These are phyloP conservation scores for Candida sphagnicola DNA, from an alignment of 805 yeast genomes.

Conservation along the genomic window DNA sequence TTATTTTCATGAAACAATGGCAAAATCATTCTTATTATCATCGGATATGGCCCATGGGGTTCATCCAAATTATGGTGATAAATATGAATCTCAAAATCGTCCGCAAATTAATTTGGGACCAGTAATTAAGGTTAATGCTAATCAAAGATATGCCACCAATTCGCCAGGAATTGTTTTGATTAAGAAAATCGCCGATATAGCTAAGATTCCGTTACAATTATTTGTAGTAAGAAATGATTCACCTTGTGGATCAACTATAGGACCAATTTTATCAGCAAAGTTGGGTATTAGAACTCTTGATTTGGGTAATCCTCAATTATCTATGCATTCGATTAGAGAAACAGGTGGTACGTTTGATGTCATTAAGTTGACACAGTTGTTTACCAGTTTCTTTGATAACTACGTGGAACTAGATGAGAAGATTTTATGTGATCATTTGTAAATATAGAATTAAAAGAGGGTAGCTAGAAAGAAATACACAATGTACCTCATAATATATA, in stretches of 20 bases:
- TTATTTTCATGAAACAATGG: slow-evolving; percentile 50
- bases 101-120: slow-evolving; percentile 89
- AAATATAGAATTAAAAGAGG: no score
- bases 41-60: slow-evolving; percentile 98
- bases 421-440: slow-evolving; percentile 19
- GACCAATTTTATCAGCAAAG: slow-evolving; percentile 86
- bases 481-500: no score
- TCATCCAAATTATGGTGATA: slow-evolving; percentile 82
- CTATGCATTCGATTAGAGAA: slow-evolving; percentile 93
- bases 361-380: slow-evolving; percentile 55
- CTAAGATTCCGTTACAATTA: slow-evolving; percentile 78
- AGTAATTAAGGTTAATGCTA: slow-evolving; percentile 89
- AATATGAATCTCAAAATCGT: slow-evolving; percentile 73
- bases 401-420: slow-evolving; percentile 25
- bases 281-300: slow-evolving; percentile 86
- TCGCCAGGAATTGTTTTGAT: slow-evolving; percentile 81
- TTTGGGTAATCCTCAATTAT: slow-evolving; percentile 85
- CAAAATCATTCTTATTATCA: slow-evolving; percentile 82
- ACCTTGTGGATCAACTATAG: slow-evolving; percentile 95
- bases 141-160: slow-evolving; percentile 93
- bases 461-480: no score
- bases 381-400: slow-evolving; percentile 53
- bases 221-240: slow-evolving; percentile 93
- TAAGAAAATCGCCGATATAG: slow-evolving; percentile 63
- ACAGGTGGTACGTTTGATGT: slow-evolving; percentile 82